Base-by-base conservation (phyloP, 768 basidiomycete genomes). In the Clitopilus passeckerianus region DNA sequence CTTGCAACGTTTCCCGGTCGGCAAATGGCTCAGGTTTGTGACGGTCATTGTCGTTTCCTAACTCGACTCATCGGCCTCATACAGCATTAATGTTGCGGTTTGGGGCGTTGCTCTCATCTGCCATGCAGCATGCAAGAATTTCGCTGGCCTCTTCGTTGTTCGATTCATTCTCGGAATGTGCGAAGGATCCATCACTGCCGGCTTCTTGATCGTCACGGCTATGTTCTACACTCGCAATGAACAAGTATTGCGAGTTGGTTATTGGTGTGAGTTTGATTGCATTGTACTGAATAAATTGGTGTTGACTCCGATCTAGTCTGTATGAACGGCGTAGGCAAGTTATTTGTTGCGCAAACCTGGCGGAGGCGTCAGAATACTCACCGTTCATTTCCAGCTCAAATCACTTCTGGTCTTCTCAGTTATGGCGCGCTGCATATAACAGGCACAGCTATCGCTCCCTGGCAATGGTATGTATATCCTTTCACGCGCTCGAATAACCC, bases 191-290 rank as follows among this genome's bases (percentile, higher is more conserved):
- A 84, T 88, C 63, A 90, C 89, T 0, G 85, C 90, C 0, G 90
- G 88, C 0, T 89, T 91, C 69, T 71, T 91, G 79, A 86, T 91
- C 54, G 84, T 90, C 59, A 88, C 77, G 37, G 82, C 85, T 23
- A 90, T 90, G 89, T 91, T 90, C 65, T 90, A 90, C 65, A 90
- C 87, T 0, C 80, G 86, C 54, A 83, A 70, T 7, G 89, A 91
- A 63, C 86, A 89, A 65, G 89, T 86, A 0, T 62, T 81, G 43
- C 75, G 89, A 7, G 81, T 90, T 22, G 89, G 89, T 3, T 90
- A 88, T 65, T 90, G 87, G 86, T 89, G 89, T 90, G 67, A 72
- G 87, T 74, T 6, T 20, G 16, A 41, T 33, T 5, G 2, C 3
- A 34, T 18, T 16, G 54, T 53, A 18, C 24, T 24, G 24, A 9